These are phyloP conservation scores for Leptodontidium sp. DNA, from an alignment of 2,329 filamentous ascomycete species.

Conservation along the genomic window DNA sequence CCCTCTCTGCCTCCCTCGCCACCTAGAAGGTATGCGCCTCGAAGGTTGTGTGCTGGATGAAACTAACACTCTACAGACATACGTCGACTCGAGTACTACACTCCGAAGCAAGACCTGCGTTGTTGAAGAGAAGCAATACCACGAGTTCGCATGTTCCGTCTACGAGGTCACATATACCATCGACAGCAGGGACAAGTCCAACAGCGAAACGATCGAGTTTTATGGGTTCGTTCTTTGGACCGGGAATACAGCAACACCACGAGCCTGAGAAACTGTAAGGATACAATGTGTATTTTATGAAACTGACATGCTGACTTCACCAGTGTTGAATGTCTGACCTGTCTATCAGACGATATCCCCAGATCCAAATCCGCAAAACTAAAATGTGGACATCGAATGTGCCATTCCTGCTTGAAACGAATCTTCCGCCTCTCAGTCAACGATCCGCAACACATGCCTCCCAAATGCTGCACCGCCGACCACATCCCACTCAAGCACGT, in stretches of 20 bases:
- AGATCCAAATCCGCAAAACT: conserved; percentile 72
- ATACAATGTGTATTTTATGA: not conserved
- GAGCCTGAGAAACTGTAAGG: conserved; percentile 45
- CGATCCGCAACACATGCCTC: conserved; percentile 85
- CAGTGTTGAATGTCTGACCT: conserved; percentile 77
- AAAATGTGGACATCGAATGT: conserved; percentile 83
- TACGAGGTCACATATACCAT: conserved; percentile 30
- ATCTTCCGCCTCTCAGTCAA: conserved; percentile 78
- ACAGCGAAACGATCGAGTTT: conserved; percentile 30
- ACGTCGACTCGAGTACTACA: conserved; percentile 31
- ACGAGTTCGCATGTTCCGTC: conserved; percentile 37
- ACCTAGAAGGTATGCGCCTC: conserved; percentile 38
- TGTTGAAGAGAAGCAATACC: conserved; percentile 40
- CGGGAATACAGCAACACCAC: conserved; percentile 17
- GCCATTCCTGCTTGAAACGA: conserved; percentile 76
- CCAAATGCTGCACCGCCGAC: conserved; percentile 78
- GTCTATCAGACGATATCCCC: conserved; percentile 72
- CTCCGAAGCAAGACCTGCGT: conserved; percentile 28
- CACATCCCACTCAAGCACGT: conserved; percentile 80
- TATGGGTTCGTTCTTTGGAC: conserved; percentile 24
- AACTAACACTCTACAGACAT: conserved; percentile 32
- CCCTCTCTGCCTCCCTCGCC: conserved; percentile 32
- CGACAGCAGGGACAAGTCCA: conserved; percentile 32
- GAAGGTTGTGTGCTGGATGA: not conserved
- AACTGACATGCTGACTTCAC: conserved; percentile 33